Base-by-base conservation (phyloP, 129 eudicot genomes). In the Pseudognaphalium luteoalbum region DNA sequence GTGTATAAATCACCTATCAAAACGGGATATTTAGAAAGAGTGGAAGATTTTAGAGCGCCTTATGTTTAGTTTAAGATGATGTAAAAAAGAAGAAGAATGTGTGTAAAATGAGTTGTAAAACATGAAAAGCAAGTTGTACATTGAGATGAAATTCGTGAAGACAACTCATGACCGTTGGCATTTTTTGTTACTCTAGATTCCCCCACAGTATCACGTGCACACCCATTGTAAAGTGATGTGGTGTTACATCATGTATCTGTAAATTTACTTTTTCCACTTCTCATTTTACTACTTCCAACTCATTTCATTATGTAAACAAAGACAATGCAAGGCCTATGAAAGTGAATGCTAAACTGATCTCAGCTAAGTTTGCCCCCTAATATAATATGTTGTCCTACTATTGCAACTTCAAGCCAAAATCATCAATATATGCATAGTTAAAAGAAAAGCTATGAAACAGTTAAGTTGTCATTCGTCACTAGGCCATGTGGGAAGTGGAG, bases 161-260 rank as follows among this genome's bases (percentile, higher is more conserved):
- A 75, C 85, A 81, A 81, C 79, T 69, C 81, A 74, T 65, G 79
- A 68, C 83, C 73, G 82, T 68, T 64, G 73, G 72, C 68, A 20
- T 82, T 72, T 84, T 78, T 66, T 69, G 82, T 44, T 62, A 74
- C 67, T 67, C 42, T 33, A 76, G 83, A 75, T 82, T 82, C 86
- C 82, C 81, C 82, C 75, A 32, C 82, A 70, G 11, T 30, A 71
- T 85, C 89, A 79, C 86, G 86, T 68, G 84, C 79, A 69, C 70
- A 69, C 74, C 83, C 57, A 81, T 56, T n/a, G 78, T 68, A 66
- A 73, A 65, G 70, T 51, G 75, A 30, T 62, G 34, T 51, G 68
- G 78, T 66, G 58, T 42, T 80, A 41, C 80, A 67, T 66, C 44
- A 73, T 74, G 69, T 25, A 47, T 37, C 28, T 35, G 5, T 72